Conservation (phyloP, 2,329 filamentous ascomycete genomes). For the Lithohypha guttulata region DNA sequence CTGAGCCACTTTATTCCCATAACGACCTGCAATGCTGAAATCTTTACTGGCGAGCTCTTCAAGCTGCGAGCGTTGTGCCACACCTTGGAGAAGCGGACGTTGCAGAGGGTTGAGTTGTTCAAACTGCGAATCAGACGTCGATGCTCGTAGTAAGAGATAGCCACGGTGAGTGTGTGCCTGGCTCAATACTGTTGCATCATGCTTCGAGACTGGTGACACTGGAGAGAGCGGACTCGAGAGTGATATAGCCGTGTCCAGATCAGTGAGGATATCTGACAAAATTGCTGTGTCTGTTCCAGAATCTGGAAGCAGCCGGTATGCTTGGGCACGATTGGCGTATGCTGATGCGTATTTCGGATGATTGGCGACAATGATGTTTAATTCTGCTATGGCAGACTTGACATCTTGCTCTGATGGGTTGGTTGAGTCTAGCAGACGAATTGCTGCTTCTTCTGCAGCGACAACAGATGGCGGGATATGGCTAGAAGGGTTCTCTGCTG, state of each 20-base stretch:
- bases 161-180: conserved; percentile 47
- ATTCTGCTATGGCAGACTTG: conserved; percentile 26
- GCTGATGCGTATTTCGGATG: conserved; percentile 43
- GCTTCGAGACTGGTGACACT: conserved; percentile 33
- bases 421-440: conserved; percentile 26
- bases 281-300: conserved; percentile 11
- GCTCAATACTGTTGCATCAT: conserved; percentile 41
- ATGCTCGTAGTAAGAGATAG: conserved; percentile 33
- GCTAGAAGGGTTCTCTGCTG: conserved; percentile 26
- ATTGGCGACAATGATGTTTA: conserved; percentile 34
- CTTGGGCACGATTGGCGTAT: conserved; percentile 47
- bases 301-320: conserved; percentile 30
- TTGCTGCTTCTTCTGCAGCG: conserved; percentile 30
- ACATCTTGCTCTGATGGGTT: conserved; percentile 22
- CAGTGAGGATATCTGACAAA: conserved; percentile 24
- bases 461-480: conserved; percentile 31
- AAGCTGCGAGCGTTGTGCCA: conserved; percentile 13
- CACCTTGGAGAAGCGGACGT: conserved; percentile 10
- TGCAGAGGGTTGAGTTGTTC: conserved; percentile 21
- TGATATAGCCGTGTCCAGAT: conserved; percentile 36
- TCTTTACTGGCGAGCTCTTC: conserved; percentile 47
- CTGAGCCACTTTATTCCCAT: conserved; percentile 46
- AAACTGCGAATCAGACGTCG: conserved; percentile 20
- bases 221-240: conserved; percentile 33
- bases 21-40: conserved; percentile 44